Percentiles rank a stretch among this genome's conserved stretches.
These are phyloP conservation scores for Juglanconis oblonga DNA, from an alignment of 2,329 filamentous ascomycete genomes.

Conservation along the genomic window DNA sequence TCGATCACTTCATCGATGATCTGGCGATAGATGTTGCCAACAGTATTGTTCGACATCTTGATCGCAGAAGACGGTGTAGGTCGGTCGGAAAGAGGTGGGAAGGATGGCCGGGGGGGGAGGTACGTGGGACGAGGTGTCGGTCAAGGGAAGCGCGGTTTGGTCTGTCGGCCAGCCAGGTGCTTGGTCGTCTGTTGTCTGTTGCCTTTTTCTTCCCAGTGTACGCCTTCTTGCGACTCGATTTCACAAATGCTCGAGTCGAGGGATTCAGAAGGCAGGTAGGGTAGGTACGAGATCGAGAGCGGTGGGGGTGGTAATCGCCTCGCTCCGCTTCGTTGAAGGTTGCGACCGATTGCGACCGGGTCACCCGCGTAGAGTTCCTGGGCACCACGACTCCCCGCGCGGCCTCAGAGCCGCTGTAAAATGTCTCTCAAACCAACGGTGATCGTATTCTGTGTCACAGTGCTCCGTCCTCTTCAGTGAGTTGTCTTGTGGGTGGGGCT, in stretches of 20 bases:
- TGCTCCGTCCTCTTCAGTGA: background rate
- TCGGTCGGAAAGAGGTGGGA: background rate
- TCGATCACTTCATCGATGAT: conserved; percentile 86
- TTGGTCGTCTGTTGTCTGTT: background rate
- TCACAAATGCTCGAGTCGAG: background rate
- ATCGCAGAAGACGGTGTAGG: background rate
- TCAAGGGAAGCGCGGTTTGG: background rate
- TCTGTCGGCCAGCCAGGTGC: background rate
- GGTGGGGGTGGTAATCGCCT: background rate
- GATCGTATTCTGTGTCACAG: conserved; percentile 4
- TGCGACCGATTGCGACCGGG: background rate
- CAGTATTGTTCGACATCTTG: conserved; percentile 57
- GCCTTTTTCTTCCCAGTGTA: background rate
- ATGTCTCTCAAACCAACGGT: conserved; percentile 2
- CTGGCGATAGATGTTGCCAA: conserved; percentile 76
- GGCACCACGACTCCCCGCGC: conserved; percentile 20
- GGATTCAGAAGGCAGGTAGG: background rate
- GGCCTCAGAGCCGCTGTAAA: conserved; percentile 16
- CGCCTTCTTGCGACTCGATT: background rate
- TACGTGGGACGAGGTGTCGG: background rate
- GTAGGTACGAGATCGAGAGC: background rate
- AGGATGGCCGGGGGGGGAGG: background rate
- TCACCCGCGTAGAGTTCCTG: conserved; percentile 7
- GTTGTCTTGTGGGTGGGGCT: conserved; percentile 1
- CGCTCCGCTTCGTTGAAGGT: background rate